phyloP scores from a whole-genome alignment of 371 early-diverging fungal genomes.

The Funneliformis caledonium region DNA sequence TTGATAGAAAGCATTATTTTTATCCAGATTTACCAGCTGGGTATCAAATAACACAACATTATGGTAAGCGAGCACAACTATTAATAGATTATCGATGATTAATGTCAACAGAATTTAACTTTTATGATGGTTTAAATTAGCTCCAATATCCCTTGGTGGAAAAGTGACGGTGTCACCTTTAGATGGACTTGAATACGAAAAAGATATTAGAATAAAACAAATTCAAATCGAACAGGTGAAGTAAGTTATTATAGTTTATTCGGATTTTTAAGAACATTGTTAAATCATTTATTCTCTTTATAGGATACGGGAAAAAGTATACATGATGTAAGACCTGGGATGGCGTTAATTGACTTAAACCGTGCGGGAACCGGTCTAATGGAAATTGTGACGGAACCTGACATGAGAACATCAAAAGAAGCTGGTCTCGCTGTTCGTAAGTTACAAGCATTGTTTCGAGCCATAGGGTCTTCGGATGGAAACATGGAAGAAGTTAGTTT shows the following conservation, averaged over 20 bases:
- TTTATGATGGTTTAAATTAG: conserved; percentile 43
- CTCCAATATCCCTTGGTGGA: conserved; percentile 74
- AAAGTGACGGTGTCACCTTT: conserved; percentile 53
- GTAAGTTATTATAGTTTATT: neutral
- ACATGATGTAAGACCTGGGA: conserved; percentile 64
- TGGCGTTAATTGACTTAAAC: conserved; percentile 82
- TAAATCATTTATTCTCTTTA: neutral
- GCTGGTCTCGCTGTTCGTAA: conserved; percentile 80
- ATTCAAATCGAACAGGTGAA: conserved; percentile 84
- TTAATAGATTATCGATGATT: neutral
- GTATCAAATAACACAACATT: conserved; percentile 93
- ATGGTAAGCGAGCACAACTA: conserved; percentile 48
- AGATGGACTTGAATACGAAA: conserved; percentile 58
- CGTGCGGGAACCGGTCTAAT: conserved; percentile 86
- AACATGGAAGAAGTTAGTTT: conserved; percentile 80
- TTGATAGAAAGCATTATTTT: conserved; percentile 95
- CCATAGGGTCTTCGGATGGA: conserved; percentile 74
- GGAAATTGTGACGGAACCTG: conserved; percentile 92
- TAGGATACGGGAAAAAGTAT: conserved; percentile 87
- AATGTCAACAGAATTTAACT: neutral
- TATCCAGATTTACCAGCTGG: conserved; percentile 92
- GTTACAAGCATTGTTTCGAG: conserved; percentile 73
- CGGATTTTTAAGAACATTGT: neutral
- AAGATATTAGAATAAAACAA: conserved; percentile 76
- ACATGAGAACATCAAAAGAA: conserved; percentile 75